phyloP scores from a whole-genome alignment of 768 basidiomycete genomes.

The Tulasnella sp. region DNA sequence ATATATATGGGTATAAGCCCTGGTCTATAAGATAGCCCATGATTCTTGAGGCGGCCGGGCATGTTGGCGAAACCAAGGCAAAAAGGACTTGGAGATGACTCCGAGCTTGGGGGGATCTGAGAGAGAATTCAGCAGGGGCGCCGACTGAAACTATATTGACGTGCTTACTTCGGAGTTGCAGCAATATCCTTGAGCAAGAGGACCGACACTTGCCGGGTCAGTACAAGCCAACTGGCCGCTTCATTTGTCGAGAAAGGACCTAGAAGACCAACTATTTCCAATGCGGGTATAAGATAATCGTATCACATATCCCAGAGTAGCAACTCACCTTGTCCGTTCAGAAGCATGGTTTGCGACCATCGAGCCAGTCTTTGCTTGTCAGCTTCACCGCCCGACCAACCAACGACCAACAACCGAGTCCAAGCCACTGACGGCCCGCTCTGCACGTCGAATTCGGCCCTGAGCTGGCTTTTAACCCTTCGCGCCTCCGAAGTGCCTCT shows the following conservation, averaged over 20 bases:
- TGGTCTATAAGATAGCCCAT: conserved; percentile 17
- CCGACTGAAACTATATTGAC: background rate
- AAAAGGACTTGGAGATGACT: conserved; percentile 53
- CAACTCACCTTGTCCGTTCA: background rate
- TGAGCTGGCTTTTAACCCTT: conserved; percentile 46
- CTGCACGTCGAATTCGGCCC: conserved; percentile 45
- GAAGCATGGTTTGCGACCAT: conserved; percentile 38
- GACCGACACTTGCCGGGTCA: conserved; percentile 51
- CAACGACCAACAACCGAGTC: conserved; percentile 60
- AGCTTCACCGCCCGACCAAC: conserved; percentile 42
- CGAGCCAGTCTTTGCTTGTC: conserved; percentile 38
- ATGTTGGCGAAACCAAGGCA: conserved; percentile 43
- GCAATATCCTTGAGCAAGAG: conserved; percentile 55
- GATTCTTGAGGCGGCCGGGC: conserved; percentile 20
- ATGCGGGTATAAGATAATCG: background rate
- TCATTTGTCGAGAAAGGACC: conserved; percentile 42
- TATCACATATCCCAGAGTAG: background rate
- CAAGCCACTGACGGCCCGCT: conserved; percentile 38
- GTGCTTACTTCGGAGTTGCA: conserved; percentile 49
- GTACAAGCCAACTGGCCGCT: conserved; percentile 55
- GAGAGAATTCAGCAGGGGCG: background rate
- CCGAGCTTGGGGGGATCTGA: conserved; percentile 48
- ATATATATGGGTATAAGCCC: conserved; percentile 34
- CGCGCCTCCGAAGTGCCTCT: conserved; percentile 49
- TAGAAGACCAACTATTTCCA: conserved; percentile 43